Base-by-base conservation (phyloP, 2,329 filamentous ascomycete species). In the Fusarium bulbicola region DNA sequence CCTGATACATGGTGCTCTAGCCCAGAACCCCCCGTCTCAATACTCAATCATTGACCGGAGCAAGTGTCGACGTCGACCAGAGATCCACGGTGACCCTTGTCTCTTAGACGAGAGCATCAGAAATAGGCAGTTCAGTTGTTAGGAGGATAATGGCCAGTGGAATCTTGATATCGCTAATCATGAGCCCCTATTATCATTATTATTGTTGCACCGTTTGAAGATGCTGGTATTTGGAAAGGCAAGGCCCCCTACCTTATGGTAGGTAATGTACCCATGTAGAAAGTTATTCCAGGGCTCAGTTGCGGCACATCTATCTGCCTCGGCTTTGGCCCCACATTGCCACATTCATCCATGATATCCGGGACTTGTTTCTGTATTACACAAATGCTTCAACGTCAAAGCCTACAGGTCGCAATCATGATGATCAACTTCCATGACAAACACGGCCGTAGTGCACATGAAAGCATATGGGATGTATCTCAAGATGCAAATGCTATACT, bases 11-110 rank as follows among this genome's bases (percentile, higher is more conserved):
- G 65, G 30, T 43, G 49, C 65, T 53, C 43, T 63, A 68, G 65
- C 45, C 56, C 61, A 43, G 65, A 68, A 68, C 42, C 65, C 59
- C 65, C 59, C 63, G 57, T 70, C 52, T 18, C 46, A 64, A 63
- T 46, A 58, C 57, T 26, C 39, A 47, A 30, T 64, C n/a, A 65
- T 69, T 63, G 59, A 58, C 40, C 30, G 59, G 66, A 58, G 65
- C 30, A 53, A 60, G 66, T 69, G 66, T 69, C 66, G 66, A 69
- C 66, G 66, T 69, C 66, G 66, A 69, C 66, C 66, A 65, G 40
- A 69, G 66, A 69, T 69, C 66, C 66, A 69, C 46, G 66, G n/a
- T 39, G 50, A 69, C 40, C 66, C 66, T 70, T 70, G 59, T 54
- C 50, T 42, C 36, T 42, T 54, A 40, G 50, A 54, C 30, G 56